These are phyloP conservation scores for Leccinum griseonigrum DNA, from an alignment of 1,284 basidiomycete genomes.

Conservation along the genomic window DNA sequence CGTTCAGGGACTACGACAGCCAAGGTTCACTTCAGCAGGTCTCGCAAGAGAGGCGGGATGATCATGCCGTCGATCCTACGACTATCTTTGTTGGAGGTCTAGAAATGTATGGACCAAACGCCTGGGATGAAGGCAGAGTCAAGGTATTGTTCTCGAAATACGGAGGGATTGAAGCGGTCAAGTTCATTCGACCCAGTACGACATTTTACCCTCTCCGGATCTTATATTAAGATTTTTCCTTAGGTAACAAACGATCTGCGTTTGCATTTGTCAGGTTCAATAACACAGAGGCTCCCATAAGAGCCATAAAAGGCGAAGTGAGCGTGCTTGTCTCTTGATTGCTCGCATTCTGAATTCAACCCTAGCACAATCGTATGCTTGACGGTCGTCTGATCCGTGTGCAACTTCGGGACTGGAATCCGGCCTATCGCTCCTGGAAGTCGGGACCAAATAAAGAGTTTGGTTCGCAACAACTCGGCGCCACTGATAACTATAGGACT, in stretches of 20 bases:
- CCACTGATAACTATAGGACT: slow-evolving; percentile 7
- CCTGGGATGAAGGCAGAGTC: slow-evolving; percentile 68
- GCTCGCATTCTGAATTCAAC: slow-evolving; percentile 3
- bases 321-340: slow-evolving; percentile 8
- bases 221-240: slow-evolving; percentile 5
- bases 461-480: slow-evolving; percentile 17
- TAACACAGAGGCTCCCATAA: slow-evolving; percentile 54
- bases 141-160: slow-evolving; percentile 56
- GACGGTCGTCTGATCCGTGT: slow-evolving; percentile 70
- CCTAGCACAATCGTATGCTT: slow-evolving; percentile 64
- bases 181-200: slow-evolving; percentile 62
- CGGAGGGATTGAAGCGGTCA: slow-evolving; percentile 60
- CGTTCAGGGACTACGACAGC: slow-evolving; percentile 26
- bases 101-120: slow-evolving; percentile 55
- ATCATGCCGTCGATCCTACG: slow-evolving; percentile 54
- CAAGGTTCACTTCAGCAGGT: slow-evolving; percentile 18
- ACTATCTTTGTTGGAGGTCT: slow-evolving; percentile 76
- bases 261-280: slow-evolving; percentile 76
- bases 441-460: slow-evolving; percentile 35
- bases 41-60: slow-evolving; percentile 17
- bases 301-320: slow-evolving; percentile 64
- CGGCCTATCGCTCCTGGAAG: slow-evolving; percentile 45
- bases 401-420: slow-evolving; percentile 60
- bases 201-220: slow-evolving; percentile 2
- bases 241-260: slow-evolving; percentile 59